Conservation (phyloP, 768 basidiomycete species). For the Rhodosporidiobolus sp. region DNA sequence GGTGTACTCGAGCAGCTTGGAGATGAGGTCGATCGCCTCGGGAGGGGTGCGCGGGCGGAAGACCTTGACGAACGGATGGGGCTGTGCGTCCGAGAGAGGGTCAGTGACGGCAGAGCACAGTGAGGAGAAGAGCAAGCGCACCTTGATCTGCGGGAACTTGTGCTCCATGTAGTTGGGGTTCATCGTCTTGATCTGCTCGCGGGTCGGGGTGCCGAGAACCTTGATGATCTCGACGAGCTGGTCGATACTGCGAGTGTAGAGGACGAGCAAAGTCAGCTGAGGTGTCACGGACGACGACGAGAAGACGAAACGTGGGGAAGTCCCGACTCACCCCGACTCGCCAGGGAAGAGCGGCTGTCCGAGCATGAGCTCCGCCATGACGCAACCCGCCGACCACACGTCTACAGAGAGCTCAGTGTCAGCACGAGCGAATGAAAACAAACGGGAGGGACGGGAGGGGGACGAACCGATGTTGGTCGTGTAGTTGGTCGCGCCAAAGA, state of each 20-base stretch:
- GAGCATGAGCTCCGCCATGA: constrained; percentile 99
- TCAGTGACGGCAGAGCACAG: neutral
- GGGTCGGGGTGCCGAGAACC: constrained; percentile 93
- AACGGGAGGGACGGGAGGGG: neutral
- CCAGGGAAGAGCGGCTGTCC: constrained; percentile 99
- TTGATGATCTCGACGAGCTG: constrained; percentile 99
- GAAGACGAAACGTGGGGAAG: no score
- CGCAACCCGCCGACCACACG: constrained; percentile 99
- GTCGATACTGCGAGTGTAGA: constrained; percentile 73
- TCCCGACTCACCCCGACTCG: constrained; percentile 54
- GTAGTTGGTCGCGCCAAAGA: constrained; percentile 99
- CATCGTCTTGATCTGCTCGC: constrained; percentile 99
- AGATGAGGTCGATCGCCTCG: constrained; percentile 93
- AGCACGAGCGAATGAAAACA: neutral
- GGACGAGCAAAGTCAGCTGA: neutral
- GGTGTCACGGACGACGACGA: no score
- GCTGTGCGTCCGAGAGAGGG: constrained; percentile 1
- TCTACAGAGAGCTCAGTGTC: constrained; percentile 55
- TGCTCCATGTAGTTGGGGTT: constrained; percentile 99
- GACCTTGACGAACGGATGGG: constrained; percentile 59
- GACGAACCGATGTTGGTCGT: constrained; percentile 93
- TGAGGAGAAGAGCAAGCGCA: constrained; percentile 45
- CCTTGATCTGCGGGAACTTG: constrained; percentile 99
- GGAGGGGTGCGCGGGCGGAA: constrained; percentile 95
- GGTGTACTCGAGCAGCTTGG: constrained; percentile 96